These are phyloP conservation scores for Rubia balearica DNA, from an alignment of 305 asterid species.

Conservation along the genomic window DNA sequence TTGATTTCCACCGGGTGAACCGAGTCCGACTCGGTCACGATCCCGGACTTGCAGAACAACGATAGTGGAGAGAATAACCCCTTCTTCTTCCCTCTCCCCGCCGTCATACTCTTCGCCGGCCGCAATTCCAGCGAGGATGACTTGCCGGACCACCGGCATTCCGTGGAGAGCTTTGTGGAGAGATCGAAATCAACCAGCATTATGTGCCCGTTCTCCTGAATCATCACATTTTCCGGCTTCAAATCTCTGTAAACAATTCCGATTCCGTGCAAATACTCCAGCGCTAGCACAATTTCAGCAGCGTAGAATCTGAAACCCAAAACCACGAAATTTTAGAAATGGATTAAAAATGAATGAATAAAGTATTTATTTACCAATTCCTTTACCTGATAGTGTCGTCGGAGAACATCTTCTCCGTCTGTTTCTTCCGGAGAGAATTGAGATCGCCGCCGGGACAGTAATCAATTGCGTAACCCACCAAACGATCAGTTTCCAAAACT, in stretches of 20 bases:
- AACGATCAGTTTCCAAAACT: slow-evolving; percentile 51
- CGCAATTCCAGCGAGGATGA: slow-evolving; percentile 12
- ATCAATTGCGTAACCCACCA: slow-evolving; percentile 83
- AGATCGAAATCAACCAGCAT: slow-evolving; percentile 93
- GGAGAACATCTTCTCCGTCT: slow-evolving; percentile 84
- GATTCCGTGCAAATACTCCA: slow-evolving; percentile 71
- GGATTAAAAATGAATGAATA: background rate
- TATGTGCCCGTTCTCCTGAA: slow-evolving; percentile 74
- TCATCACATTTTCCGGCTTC: slow-evolving; percentile 92
- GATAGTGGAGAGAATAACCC: slow-evolving; percentile 21
- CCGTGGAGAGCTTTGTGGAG: slow-evolving; percentile 54
- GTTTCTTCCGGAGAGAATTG: slow-evolving; percentile 52
- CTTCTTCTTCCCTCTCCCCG: slow-evolving; percentile 26
- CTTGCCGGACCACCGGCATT: slow-evolving; percentile 23
- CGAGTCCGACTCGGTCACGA: slow-evolving; percentile 39
- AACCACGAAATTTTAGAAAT: background rate
- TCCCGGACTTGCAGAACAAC: slow-evolving; percentile 37
- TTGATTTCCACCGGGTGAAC: slow-evolving; percentile 29
- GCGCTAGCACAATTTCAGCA: slow-evolving; percentile 72
- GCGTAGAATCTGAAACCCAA: slow-evolving; percentile 60
- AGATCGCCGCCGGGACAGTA: slow-evolving; percentile 91
- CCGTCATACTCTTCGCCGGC: slow-evolving; percentile 4
- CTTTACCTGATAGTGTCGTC: slow-evolving; percentile 70
- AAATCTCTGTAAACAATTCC: slow-evolving; percentile 90
- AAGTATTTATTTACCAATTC: too few species aligned